Base-by-base conservation (phyloP, 2,329 filamentous ascomycete genomes). In the Seiridium unicorne region DNA sequence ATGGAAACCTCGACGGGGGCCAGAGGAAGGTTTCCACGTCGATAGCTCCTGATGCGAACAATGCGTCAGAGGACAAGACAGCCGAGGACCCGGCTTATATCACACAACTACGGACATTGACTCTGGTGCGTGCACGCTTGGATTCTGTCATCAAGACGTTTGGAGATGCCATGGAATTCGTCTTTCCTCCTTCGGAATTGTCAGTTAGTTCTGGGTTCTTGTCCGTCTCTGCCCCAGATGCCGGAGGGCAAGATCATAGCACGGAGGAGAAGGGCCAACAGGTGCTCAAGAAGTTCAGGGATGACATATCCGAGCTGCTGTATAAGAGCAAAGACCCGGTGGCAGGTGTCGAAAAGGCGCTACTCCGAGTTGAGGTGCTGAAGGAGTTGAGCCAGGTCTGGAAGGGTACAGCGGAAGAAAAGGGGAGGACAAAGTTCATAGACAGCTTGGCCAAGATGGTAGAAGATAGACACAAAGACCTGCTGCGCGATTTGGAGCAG, bases 381-480 rank as follows among this genome's bases (percentile, higher is more conserved):
- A 89, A 92, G 69, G 84, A 88, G 63, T 76, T 98, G 64, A 86
- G 87, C 3, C 77, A 77, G n/a, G 88, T 99, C 31, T 99, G 95
- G 93, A 94, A 90, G 72, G 93, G 93, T n/a, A 97, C 95, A 2
- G 90, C 91, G 0, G 95, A 99, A 77, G 95, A 98, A 73, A 96
- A 91, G 76, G 92, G 92, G 5, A 82, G 95, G 57, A 78, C 78
- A 8, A 90, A 86, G 69, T 93, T 97, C 71, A 88, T 99, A 18
- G 94, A 98, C 64, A 83, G 84, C 56, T 74, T 99, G 67, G 87
- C 88, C 40, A 92, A 88, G 78, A 83, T 92, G 75, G 91, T 97
- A 1, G 93, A 97, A 70, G 94, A 97, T 64, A 80, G 80, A 60
- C 84, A 84, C 64, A 76, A 77, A 64, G 82, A 84, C 60, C 68